A percentile compares a stretch with the other conserved stretches of the same genome.
Conservation (phyloP, 805 yeast species). For the Sugiyamaella smithiae region DNA sequence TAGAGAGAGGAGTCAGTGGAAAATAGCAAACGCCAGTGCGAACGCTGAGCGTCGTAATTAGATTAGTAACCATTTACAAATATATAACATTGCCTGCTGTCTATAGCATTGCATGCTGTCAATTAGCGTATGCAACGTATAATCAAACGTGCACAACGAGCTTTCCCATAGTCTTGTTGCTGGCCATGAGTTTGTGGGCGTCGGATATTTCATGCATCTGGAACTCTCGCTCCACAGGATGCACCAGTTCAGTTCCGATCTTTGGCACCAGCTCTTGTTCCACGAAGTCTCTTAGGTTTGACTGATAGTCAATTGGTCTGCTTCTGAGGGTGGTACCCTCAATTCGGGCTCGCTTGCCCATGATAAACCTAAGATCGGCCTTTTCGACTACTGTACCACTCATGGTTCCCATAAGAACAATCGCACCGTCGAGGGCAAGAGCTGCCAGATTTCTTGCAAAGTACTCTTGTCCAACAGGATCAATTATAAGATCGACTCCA, state of each 20-base stretch:
- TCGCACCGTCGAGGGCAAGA: conserved; percentile 29
- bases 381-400: conserved; percentile 25
- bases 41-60: no score
- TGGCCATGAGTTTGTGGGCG: conserved; percentile 32
- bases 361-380: conserved; percentile 24
- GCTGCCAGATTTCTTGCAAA: conserved; percentile 26
- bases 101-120: no score
- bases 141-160: conserved; percentile 22
- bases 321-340: conserved; percentile 34
- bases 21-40: no score
- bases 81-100: no score
- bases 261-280: conserved; percentile 29
- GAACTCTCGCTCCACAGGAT: conserved; percentile 26
- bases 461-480: conserved; percentile 31
- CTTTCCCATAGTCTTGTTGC: conserved; percentile 31
- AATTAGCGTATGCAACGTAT: no score
- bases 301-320: conserved; percentile 27
- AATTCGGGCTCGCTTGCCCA: conserved; percentile 29
- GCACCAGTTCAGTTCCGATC: conserved; percentile 25
- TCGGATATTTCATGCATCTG: conserved; percentile 24
- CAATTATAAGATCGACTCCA: conserved; percentile 32
- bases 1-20: no score
- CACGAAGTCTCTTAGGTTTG: conserved; percentile 26
- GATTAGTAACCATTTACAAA: no score
- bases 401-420: conserved; percentile 30